Base-by-base conservation (phyloP, 495 filamentous ascomycete genomes). In the Penicillium crystallinum region DNA sequence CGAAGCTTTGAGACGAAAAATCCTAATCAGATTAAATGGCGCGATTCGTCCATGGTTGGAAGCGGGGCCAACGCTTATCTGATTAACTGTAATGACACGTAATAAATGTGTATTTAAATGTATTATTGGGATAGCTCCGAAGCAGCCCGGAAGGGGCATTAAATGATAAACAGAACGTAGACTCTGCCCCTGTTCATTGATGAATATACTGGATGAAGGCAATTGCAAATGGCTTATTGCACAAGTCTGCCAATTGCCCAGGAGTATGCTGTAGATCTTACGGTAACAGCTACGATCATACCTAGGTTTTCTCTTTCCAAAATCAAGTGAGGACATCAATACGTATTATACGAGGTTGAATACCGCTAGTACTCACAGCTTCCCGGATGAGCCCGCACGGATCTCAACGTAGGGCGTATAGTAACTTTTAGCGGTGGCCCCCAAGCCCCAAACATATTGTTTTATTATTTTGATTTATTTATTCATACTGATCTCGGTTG, bases 1-100 rank as follows among this genome's bases (percentile, higher is more conserved):
- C 81, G 61, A 91, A 90, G 70, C 61, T 95, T 60, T 93, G 45
- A 57, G 23, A 27, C 23, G 23, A 12, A 17, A 25, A 15, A n/a
- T 18, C 14, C 30, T 50, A 50, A 50, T 50, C 47, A 50, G 47
- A 50, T 50, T 41, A 12, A 6, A 21, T 45, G 27, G 27, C 42
- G 42, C 18, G 29, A 45, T 19, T 22, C 8, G 17, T 45, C 45
- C 33, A 37, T 22, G 43, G 43, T 46, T 25, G 7, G 8, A n/a
- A 27, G 33, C 37, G 45, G 45, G 15, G 21, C 14, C 3, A 18
- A 8, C 11, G 42, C 14, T 42, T 50, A 50, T 50, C 47, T 33
- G 47, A 50, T 50, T 23, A 15, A 25, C 27, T 23, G 44, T 46
- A 46, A 36, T n/a, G n/a, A 1, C 15, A 14, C 8, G 17, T 23